phyloP scores from a whole-genome alignment of 75 land plant species.

The Isoetes taiwanensis region DNA sequence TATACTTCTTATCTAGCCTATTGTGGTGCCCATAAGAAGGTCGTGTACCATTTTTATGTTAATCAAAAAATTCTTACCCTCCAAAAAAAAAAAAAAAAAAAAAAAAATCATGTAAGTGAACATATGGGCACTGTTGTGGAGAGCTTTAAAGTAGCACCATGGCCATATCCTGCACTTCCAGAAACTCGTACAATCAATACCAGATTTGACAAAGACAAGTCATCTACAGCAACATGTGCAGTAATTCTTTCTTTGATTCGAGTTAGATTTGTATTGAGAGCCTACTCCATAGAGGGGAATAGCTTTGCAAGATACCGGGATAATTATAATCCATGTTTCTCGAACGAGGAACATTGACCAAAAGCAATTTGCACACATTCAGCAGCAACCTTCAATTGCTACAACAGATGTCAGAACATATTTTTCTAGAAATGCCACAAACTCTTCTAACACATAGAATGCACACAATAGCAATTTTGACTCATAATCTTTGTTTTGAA shows the following conservation, averaged over 20 bases:
- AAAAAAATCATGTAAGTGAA: conserved; percentile 47
- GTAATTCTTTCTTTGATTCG: conserved; percentile 34
- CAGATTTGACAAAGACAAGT: conserved; percentile 23
- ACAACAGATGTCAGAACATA: conserved; percentile 43
- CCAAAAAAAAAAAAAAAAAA: no score
- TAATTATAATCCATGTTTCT: conserved; percentile 54
- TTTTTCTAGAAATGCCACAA: conserved; percentile 51
- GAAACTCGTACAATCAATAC: conserved; percentile 24
- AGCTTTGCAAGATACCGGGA: conserved; percentile 49
- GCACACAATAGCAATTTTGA: conserved; percentile 53
- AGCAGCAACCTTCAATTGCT: conserved; percentile 40
- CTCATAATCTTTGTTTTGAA: conserved; percentile 33
- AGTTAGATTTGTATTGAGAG: conserved; percentile 45
- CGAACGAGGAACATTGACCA: conserved; percentile 51
- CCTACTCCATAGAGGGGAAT: conserved; percentile 53
- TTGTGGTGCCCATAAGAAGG: no score
- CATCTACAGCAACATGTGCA: conserved; percentile 33
- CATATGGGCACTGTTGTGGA: conserved; percentile 40
- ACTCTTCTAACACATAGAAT: conserved; percentile 37
- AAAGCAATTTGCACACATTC: conserved; percentile 54
- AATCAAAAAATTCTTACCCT: no score
- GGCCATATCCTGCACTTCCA: not conserved
- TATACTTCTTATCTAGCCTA: no score
- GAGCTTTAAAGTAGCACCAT: conserved; percentile 9
- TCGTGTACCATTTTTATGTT: no score